Evolutionary conservation across 106 monocot genomes (phyloP), one percentile per base, ranked within the genome.

Genomic region (Phalaenopsis aphrodite): DNA sequence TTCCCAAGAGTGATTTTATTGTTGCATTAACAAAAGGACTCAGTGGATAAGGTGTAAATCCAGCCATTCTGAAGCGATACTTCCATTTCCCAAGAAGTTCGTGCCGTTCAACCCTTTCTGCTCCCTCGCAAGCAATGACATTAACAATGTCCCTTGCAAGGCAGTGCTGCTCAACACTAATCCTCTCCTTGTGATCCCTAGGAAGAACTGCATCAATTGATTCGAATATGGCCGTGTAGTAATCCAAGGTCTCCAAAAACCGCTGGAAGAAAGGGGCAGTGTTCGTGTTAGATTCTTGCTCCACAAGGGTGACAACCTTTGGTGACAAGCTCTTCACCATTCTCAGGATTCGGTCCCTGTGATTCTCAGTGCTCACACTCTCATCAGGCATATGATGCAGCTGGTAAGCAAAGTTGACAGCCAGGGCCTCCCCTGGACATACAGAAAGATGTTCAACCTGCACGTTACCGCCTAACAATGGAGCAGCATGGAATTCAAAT

Each of bases 81-180:
- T 81, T 97, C 96, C 96, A 97, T 66, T 97, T 97, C 65, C 96
- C 94, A 9, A 85, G 87, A 18, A 90, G 86, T 78, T 97, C 96
- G 24, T 94, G 92, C 66, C 96, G 75, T 77, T 97, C 96, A 15
- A 94, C 84, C 75, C 96, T 89, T 57, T 97, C 96, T 0, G 87
- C 85, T n/a, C 92, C 96, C 76, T 97, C 96, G 56, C 96, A 97
- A 24, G 96, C 96, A 23, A 97, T 85, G 46, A 94, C 86, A 68
- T 97, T 97, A 17, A 97, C 96, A 49, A 97, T 97, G 75, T 97
- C 96, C 75, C 94, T 88, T 1, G 96, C 96, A 56, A 97, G 80
- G 85, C 96, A 94, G 79, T 96, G 96, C 85, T 96, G 96, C 84
- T 96, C 96, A 23, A 90, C 88, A 30, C 65, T 89, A 41, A 97